Evolutionary conservation across 176 grass and related monocot species (phyloP).

Genomic region (Oryza glumipatula): DNA sequence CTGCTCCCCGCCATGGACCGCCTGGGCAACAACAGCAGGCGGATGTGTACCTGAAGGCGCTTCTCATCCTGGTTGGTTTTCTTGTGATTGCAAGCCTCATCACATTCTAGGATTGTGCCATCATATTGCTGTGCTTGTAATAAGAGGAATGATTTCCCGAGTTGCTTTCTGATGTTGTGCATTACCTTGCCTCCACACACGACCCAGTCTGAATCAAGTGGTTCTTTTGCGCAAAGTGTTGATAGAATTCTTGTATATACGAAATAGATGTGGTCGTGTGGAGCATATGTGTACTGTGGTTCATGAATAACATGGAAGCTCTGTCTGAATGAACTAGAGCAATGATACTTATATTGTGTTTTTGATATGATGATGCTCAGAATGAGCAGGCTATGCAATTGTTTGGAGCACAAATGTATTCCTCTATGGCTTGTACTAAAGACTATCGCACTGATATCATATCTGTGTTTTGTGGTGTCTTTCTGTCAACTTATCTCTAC

Average conservation of each 20-base stretch:
- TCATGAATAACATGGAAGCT: conserved; percentile 30
- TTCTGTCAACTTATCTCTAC: background rate
- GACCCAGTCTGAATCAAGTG: conserved; percentile 9
- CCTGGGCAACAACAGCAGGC: conserved; percentile 74
- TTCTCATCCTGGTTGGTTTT: conserved; percentile 82
- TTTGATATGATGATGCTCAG: background rate
- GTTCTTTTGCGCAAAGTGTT: conserved; percentile 21
- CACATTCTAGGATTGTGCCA: conserved; percentile 62
- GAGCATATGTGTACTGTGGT: conserved; percentile 26
- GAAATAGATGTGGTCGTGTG: conserved; percentile 25
- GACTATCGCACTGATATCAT: background rate
- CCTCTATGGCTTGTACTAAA: background rate
- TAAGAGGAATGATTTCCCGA: conserved; percentile 5
- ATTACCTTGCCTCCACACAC: conserved; percentile 3
- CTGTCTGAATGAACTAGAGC: conserved; percentile 21
- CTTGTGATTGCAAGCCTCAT: conserved; percentile 84
- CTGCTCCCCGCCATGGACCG: conserved; percentile 49
- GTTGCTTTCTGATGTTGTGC: conserved; percentile 15
- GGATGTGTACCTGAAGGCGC: conserved; percentile 76
- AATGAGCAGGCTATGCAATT: background rate
- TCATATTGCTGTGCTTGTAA: conserved; percentile 16
- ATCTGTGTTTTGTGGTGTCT: background rate
- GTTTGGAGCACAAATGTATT: background rate
- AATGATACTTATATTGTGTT: background rate
- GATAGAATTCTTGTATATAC: conserved; percentile 47